Conservation (phyloP, 305 asterid species). For the Fraxinus latifolia region DNA sequence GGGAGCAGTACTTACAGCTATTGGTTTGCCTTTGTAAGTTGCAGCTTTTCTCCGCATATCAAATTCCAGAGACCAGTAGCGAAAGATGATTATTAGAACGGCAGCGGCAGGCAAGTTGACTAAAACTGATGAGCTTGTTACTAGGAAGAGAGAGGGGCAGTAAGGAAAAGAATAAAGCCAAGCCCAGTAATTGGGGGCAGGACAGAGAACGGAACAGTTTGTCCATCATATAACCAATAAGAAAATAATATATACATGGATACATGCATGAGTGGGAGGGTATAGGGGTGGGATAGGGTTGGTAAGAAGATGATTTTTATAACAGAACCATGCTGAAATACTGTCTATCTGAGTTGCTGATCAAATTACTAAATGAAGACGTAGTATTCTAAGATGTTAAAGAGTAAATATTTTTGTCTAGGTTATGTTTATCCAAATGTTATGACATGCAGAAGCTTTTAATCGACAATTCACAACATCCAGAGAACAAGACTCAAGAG, state of each 20-base stretch:
- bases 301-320: background rate
- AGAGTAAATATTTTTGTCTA: constrained; percentile 1
- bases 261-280: background rate
- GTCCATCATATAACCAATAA: background rate
- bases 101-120: constrained; percentile 88
- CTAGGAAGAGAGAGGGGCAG: constrained; percentile 42
- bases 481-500: background rate
- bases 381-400: background rate
- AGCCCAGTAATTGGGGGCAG: background rate
- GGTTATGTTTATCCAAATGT: constrained; percentile 13
- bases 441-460: constrained; percentile 1
- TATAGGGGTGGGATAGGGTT: background rate
- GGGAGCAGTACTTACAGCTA: constrained; percentile 38
- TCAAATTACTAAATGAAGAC: background rate
- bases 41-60: constrained; percentile 80
- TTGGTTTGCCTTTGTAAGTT: constrained; percentile 62
- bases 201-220: background rate
- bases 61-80: constrained; percentile 76
- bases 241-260: background rate
- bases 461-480: background rate
- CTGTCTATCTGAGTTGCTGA: background rate
- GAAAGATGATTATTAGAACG: constrained; percentile 54
- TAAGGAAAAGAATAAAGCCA: constrained; percentile 12
- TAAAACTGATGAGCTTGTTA: constrained; percentile 85
- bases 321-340: constrained; percentile 1